Evolutionary conservation across 257 asterid genomes (phyloP), one percentile per base, ranked within the genome.

Genomic region (Craterostigma plantagineum): DNA sequence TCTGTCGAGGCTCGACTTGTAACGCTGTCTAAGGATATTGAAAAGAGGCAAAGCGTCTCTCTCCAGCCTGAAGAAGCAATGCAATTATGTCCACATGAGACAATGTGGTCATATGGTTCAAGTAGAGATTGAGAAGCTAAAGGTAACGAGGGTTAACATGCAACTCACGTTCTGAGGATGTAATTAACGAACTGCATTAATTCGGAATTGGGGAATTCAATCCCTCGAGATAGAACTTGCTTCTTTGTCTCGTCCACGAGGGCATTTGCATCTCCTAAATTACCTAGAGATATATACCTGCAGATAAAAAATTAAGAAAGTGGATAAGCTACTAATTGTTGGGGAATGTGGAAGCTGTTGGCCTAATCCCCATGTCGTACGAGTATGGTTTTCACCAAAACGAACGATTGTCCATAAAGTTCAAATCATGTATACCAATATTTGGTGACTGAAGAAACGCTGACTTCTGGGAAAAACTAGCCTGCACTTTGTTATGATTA

Each of bases 11-110:
- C 77, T 61, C 10, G 72, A 56, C 61, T 64, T 67, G 71, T 73
- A 82, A 38, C 68, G 79, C 42, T 82, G 93, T 55, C 73, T 74
- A 72, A 87, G 53, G 90, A 72, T 79, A 38, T 77, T 75, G 54
- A 87, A 87, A 50, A 87, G 77, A 35, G 95, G 95, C 65, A 82
- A 66, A 38, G 98, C 92, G 59, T 87, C 95, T 69, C 98, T 76
- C 73, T 72, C 81, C 81, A 82, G 53, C 61, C 98, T 87, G 83
- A 62, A 63, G 35, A 46, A 43, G 33, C 16, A 43, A 11, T 34
- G 50, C 40, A 33, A 16, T 7, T 42, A 14, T 9, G 17, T 11
- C n/a, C n/a, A n/a, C n/a, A n/a, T n/a, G n/a, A n/a, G 15, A 23
- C 6, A 23, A 23, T 23, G 2, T 23, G 30, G 30, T 23, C 4